Evolutionary conservation across 306 rosid species (phyloP), one percentile per base, ranked within the genome.

Genomic region (Begonia peltatifolia): DNA sequence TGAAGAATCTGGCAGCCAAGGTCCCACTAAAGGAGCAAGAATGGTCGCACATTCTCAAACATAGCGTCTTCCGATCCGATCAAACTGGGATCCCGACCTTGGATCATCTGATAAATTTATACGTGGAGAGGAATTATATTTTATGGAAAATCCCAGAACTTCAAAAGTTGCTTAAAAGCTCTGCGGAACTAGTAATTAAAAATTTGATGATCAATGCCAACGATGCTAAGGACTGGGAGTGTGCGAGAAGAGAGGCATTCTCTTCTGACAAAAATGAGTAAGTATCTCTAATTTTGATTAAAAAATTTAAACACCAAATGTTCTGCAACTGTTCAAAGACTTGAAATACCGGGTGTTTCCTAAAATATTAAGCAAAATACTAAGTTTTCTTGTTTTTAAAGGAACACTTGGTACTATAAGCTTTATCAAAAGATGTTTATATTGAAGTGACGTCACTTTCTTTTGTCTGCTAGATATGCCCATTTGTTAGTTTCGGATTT

Each of bases 71-170:
- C 65, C 78, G 62, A 68, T 66, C 76, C 52, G 99, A 83, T 48
- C 73, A 80, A 68, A 79, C 57, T 5, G 87, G 84, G 58, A 68
- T 63, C 71, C 83, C 73, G 47, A 74, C 99, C 23, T 81, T 71
- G 68, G 95, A 90, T 75, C 99, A 90, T 75, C 75, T 90, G 66
- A 69, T 83, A 38, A 86, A 71, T 77, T 64, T 90, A 64, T 90
- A 83, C 35, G 79, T 81, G 10, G 99, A 90, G 73, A 83, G 92
- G 57, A 86, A 71, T 77, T 79, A 76, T 69, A 79, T 90, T 57
- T 66, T 86, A 47, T 90, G 99, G 95, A 90, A 87, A 78, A 87
- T 90, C 60, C 94, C 99, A 51, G 86, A 83, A 58, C 76, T 83
- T 47, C 96, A 86, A 65, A 83, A 79, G 49, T 71, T 92, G 61